Conservation (phyloP, 352 stramenopile species). For the Phytophthora pluvialis region DNA sequence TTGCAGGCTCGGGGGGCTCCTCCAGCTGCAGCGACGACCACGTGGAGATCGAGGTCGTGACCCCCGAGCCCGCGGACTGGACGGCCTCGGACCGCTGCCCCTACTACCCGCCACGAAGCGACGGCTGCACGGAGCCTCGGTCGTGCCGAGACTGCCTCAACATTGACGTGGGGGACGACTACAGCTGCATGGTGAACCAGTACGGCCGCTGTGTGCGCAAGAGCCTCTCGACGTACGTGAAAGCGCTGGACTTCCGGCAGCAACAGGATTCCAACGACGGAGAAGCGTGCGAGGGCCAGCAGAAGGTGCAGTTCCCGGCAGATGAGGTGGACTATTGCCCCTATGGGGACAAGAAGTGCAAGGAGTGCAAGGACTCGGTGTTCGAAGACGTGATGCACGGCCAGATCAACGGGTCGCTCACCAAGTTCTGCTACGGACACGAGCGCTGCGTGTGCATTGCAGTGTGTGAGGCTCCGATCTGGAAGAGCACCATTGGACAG, state of each 20-base stretch:
- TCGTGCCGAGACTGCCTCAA: conserved; percentile 74
- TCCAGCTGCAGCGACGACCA: conserved; percentile 24
- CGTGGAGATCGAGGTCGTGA: conserved; percentile 32
- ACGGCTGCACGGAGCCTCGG: conserved; percentile 53
- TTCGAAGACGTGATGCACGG: conserved; percentile 43
- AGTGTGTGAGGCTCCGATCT: conserved; percentile 47
- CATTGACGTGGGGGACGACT: conserved; percentile 35
- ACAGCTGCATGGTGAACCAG: conserved; percentile 52
- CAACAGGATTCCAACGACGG: conserved; percentile 40
- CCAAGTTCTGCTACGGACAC: conserved; percentile 47
- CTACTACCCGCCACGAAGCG: conserved; percentile 25
- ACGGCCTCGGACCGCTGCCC: conserved; percentile 34
- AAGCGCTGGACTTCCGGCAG: conserved; percentile 26
- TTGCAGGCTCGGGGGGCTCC: neutral
- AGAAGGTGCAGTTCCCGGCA: conserved; percentile 50
- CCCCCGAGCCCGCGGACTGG: conserved; percentile 28
- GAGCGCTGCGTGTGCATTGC: conserved; percentile 47
- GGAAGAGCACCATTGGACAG: conserved; percentile 36
- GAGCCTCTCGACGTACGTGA: conserved; percentile 21
- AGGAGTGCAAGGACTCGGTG: conserved; percentile 29
- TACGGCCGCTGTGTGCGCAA: conserved; percentile 53
- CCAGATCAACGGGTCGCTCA: conserved; percentile 40
- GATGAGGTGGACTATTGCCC: conserved; percentile 49
- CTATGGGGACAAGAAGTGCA: conserved; percentile 36
- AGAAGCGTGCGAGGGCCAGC: conserved; percentile 24